These are phyloP conservation scores for Erodium chrysanthum DNA, from an alignment of 441 rosid species.

Conservation along the genomic window DNA sequence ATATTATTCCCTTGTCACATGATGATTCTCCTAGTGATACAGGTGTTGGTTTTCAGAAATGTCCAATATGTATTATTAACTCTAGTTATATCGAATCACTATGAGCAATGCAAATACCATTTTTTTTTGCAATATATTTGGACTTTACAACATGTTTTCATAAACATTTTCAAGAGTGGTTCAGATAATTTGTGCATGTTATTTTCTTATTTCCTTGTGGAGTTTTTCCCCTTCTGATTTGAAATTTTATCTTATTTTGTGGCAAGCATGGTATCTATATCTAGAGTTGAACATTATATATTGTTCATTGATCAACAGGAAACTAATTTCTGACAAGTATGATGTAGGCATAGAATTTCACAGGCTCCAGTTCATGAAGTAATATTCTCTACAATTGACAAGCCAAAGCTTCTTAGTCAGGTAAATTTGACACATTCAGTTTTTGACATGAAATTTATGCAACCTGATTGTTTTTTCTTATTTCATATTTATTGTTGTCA, in stretches of 20 bases:
- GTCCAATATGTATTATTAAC: neutral
- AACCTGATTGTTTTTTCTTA: neutral
- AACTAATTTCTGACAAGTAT: conserved; percentile 13
- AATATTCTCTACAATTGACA: conserved; percentile 59
- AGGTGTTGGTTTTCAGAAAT: neutral
- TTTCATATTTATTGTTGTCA: neutral
- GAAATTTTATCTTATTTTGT: neutral
- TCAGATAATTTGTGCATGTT: neutral
- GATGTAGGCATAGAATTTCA: conserved; percentile 39
- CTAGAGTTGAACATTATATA: neutral
- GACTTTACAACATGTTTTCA: neutral
- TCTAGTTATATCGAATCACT: neutral
- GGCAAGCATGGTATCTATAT: neutral
- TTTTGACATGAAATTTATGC: conserved; percentile 4
- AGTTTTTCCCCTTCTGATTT: neutral
- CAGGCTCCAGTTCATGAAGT: conserved; percentile 53
- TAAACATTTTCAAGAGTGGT: neutral
- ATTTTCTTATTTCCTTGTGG: neutral
- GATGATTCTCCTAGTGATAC: neutral
- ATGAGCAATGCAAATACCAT: neutral
- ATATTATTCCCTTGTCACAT: neutral
- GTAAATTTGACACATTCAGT: conserved; percentile 24
- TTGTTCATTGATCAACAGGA: neutral
- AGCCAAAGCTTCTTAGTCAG: conserved; percentile 78
- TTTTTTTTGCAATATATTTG: neutral